Evolutionary conservation across 2,329 filamentous ascomycete species (phyloP).

Genomic region (Ascomycota sp.): DNA sequence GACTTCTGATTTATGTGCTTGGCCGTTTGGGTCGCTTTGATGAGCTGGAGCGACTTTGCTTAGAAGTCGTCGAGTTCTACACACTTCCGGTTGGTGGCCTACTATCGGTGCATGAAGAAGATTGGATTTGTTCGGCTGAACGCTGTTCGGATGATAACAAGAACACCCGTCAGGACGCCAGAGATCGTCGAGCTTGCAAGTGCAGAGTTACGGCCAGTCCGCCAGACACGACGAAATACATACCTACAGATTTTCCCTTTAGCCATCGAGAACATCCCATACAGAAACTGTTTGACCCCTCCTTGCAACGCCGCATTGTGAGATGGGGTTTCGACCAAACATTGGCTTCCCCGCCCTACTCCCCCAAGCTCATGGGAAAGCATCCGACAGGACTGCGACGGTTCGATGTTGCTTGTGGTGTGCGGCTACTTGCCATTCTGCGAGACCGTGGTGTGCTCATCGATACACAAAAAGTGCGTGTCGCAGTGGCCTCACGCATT

Average conservation of each 20-base stretch:
- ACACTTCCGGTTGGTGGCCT: constrained; percentile 10
- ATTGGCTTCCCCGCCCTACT: constrained; percentile 6
- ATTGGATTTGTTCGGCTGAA: constrained; percentile 9
- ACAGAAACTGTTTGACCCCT: constrained; percentile 20
- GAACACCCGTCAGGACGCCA: no score
- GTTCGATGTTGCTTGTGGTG: constrained; percentile 16
- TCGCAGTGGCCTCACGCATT: constrained; percentile 10
- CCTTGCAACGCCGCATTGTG: constrained; percentile 19
- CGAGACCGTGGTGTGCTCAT: constrained; percentile 15
- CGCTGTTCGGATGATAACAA: not conserved
- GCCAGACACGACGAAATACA: constrained; percentile 6
- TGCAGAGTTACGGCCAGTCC: not conserved
- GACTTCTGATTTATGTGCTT: constrained; percentile 21
- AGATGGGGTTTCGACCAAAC: constrained; percentile 24
- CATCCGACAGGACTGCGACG: constrained; percentile 4
- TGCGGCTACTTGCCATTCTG: constrained; percentile 14
- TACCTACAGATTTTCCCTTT: constrained; percentile 20
- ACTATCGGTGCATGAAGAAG: constrained; percentile 21
- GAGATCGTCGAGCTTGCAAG: not conserved
- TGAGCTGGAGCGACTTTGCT: constrained; percentile 22
- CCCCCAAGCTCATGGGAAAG: constrained; percentile 2
- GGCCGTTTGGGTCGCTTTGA: constrained; percentile 21
- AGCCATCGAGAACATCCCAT: constrained; percentile 24
- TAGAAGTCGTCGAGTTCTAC: constrained; percentile 22
- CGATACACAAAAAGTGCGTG: constrained; percentile 11